Percentiles rank a stretch among this genome's conserved stretches.
Evolutionary conservation across 768 basidiomycete species (phyloP).

Genomic region (Lanmaoa pseudosensibilis): DNA sequence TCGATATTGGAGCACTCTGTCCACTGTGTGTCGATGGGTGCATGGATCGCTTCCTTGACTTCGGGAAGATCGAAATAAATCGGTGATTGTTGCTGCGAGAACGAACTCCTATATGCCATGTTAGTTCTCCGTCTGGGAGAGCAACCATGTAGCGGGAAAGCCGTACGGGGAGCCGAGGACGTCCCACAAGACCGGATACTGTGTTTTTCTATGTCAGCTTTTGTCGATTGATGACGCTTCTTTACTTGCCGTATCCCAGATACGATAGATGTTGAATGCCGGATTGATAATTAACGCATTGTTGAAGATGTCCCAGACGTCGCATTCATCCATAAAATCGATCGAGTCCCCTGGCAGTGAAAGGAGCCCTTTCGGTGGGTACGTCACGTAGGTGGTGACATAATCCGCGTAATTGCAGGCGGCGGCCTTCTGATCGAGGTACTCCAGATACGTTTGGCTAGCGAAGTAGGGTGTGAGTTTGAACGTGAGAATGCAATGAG

Average conservation of each 20-base stretch:
- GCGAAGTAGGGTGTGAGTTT: background rate
- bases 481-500: background rate
- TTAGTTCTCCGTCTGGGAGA: background rate
- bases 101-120: conserved; percentile 48
- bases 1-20: conserved; percentile 56
- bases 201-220: background rate
- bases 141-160: background rate
- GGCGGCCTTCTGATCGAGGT: conserved; percentile 53
- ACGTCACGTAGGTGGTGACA: conserved; percentile 59
- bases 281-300: conserved; percentile 66
- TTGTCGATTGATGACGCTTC: background rate
- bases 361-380: conserved; percentile 63
- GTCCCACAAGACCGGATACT: conserved; percentile 72
- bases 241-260: conserved; percentile 60
- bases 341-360: conserved; percentile 66
- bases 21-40: conserved; percentile 62
- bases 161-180: conserved; percentile 79
- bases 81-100: conserved; percentile 54
- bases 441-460: conserved; percentile 60
- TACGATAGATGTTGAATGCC: conserved; percentile 75
- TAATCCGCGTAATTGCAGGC: conserved; percentile 68
- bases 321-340: conserved; percentile 50
- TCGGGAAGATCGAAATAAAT: conserved; percentile 70
- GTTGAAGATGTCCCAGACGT: conserved; percentile 69
- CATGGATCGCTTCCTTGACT: conserved; percentile 68